Evolutionary conservation across 805 yeast genomes (phyloP), one percentile per base, ranked within the genome.

Genomic region (Saturnispora serradocipensis): DNA sequence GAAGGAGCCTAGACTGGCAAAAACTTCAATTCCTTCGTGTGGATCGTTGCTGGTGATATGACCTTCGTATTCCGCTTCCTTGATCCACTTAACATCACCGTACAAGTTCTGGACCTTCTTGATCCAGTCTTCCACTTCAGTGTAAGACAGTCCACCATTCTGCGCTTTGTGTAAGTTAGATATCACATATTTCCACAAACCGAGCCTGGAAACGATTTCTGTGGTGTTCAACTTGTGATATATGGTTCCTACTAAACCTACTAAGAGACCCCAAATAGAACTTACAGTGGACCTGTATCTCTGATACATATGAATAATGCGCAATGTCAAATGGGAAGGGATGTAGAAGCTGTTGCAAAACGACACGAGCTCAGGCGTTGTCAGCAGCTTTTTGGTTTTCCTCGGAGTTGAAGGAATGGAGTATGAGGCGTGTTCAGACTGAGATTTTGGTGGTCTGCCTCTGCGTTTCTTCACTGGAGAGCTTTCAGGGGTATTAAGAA

Each of bases 201-300:
- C 81, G 5, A 81, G 69, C 46, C 75, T 76, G 11, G 66, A 61
- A 3, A 67, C 61, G 15, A 83, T 62, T 34, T 71, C 61, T 22
- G 70, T 70, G 51, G 75, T 73, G 61, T 81, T 80, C 32, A 84
- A 71, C 15, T 81, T 70, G 18, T 72, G 67, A 51, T 79, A 80
- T 13, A 83, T 81, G 18, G 82, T 75, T 35, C 82, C 70, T 0
- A 84, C 72, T 55, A 85, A 61, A 0, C 90, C 90, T 61, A 86
- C 81, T 3, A 84, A 77, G 22, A 85, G 63, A 7, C 81, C 79
- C 88, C 89, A 84, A 39, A 82, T 83, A 53, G 77, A 80, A 35
- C 75, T 75, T 39, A 82, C 74, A 56, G 79, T 78, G 43, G 74
- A 72, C 45, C 74, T 72, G 59, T 79, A 78, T 3, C 70, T 64